Evolutionary conservation across 2,329 filamentous ascomycete species (phyloP), one percentile per base, ranked within the genome.

Genomic region (Arthrocladium fulminans): DNA sequence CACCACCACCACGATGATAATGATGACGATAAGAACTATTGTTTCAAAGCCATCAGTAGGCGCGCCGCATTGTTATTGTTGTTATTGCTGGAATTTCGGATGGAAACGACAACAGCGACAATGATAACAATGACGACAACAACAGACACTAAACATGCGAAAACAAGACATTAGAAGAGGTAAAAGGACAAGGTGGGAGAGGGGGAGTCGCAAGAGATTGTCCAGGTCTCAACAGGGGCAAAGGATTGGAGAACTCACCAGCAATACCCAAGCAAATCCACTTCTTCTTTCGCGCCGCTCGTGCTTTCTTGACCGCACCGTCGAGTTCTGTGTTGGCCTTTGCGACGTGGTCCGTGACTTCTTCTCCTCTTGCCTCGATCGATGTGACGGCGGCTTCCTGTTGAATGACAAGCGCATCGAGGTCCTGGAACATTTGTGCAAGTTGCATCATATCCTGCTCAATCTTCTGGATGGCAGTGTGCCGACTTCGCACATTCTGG

Each of bases 371-470:
- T 60, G 84, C 77, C 69, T 95, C 88, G 60, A 97, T 94, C 57
- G 86, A 79, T 54, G 77, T 72, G 29, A 97, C 80, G 24, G 84
- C 76, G 13, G 78, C 81, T 59, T 95, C 89, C 67, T 97, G 90
- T 71, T 94, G 82, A 29, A 88, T 76, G 52, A 97, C 83, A 43
- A 94, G 73, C 25, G 82, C 81, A 58, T 95, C 86, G 70, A 97
- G 83, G 58, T 96, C 84, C 63, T 88, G 80, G 79, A 96, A 94
- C 47, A 97, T 73, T 67, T 92, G 80, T 4, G 85, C 80, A 49
- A 98, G 74, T 67, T 95, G 86, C 9, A 86, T 80, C 78, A 97
- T 86, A 64, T 94, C 86, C 62, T 79, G 75, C 72, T 95, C 88
- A 62, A 97, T 95, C 75, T 94, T 90, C 68, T 88, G 80, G 57